phyloP scores from a whole-genome alignment of 805 yeast genomes.

The Sugiyamaella marilandica region DNA sequence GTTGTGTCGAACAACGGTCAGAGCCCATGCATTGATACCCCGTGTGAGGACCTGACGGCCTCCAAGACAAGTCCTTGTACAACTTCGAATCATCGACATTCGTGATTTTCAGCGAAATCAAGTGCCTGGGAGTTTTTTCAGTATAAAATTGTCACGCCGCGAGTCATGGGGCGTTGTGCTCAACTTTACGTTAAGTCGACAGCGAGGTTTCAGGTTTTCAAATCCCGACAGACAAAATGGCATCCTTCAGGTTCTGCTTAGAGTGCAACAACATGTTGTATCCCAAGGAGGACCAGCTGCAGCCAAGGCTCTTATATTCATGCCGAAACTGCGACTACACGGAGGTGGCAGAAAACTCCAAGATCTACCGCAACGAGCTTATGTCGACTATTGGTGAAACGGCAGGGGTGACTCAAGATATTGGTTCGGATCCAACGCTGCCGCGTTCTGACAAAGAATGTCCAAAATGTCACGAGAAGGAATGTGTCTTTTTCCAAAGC shows the following conservation, averaged over 20 bases:
- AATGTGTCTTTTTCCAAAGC: slow-evolving; percentile 94
- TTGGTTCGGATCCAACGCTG: slow-evolving; percentile 95
- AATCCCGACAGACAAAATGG: slow-evolving; percentile 45
- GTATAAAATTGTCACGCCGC: background rate
- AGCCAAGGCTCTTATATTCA: slow-evolving; percentile 71
- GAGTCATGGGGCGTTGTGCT: background rate
- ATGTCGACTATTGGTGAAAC: slow-evolving; percentile 88
- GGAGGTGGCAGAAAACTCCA: slow-evolving; percentile 81
- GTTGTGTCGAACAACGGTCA: slow-evolving; percentile 33
- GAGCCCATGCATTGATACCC: background rate
- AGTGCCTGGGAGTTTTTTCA: background rate
- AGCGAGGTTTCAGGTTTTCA: too few species aligned
- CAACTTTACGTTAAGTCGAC: too few species aligned
- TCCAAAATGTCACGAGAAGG: slow-evolving; percentile 80
- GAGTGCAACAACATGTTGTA: slow-evolving; percentile 98
- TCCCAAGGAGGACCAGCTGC: slow-evolving; percentile 88
- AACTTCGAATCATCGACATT: slow-evolving; percentile 2
- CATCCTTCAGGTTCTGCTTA: slow-evolving; percentile 92
- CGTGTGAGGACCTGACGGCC: background rate
- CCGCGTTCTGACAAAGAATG: slow-evolving; percentile 94
- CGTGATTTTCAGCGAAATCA: background rate
- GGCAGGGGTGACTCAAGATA: slow-evolving; percentile 94
- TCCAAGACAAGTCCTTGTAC: background rate
- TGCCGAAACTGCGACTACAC: slow-evolving; percentile 94
- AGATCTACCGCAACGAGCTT: slow-evolving; percentile 85